Conservation (phyloP, 1,284 basidiomycete genomes). For the Ceratobasidium papillatum region DNA sequence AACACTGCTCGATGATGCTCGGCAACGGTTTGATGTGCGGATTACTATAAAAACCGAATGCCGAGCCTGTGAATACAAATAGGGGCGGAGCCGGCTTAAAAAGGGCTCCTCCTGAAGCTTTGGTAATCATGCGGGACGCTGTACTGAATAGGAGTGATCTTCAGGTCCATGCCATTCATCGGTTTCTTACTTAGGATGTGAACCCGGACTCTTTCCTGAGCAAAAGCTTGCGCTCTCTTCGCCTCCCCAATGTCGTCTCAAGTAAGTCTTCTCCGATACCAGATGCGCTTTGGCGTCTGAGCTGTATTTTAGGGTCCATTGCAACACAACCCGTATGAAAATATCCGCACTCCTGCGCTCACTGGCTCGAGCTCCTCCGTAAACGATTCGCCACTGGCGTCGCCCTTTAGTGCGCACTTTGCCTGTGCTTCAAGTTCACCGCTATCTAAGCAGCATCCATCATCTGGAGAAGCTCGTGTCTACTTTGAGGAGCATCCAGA, state of each 20-base stretch:
- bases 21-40: background rate
- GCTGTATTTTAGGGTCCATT: background rate
- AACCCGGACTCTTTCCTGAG: background rate
- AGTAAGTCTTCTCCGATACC: background rate
- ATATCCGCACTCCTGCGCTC: background rate
- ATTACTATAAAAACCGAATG: background rate
- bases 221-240: background rate
- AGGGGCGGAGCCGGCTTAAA: conserved; percentile 12
- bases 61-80: background rate
- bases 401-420: conserved; percentile 1
- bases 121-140: background rate
- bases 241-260: background rate
- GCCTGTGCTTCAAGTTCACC: background rate
- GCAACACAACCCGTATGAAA: background rate
- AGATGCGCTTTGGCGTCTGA: background rate
- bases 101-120: background rate
- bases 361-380: conserved; percentile 3
- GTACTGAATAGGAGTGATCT: conserved; percentile 11
- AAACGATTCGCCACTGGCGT: background rate
- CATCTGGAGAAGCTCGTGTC: background rate
- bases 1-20: background rate
- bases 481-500: background rate
- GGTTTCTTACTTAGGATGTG: background rate
- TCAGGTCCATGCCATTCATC: background rate
- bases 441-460: background rate